Conservation (phyloP, 768 basidiomycete genomes). For the Floccularia luteovirens region DNA sequence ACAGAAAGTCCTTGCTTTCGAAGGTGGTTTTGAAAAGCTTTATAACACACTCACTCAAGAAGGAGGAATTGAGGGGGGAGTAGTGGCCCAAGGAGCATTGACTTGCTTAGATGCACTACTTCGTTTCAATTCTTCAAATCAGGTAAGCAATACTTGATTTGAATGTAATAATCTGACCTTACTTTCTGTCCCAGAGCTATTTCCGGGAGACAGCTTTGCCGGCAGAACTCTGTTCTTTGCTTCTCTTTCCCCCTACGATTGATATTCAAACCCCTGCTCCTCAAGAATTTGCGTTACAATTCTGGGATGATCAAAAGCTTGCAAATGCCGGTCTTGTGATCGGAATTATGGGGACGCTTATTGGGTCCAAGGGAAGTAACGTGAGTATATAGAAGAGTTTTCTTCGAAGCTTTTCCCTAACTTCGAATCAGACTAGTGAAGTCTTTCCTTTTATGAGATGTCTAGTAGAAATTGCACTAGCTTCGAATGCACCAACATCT, state of each 20-base stretch:
- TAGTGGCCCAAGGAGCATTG: slow-evolving; percentile 81
- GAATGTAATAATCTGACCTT: slow-evolving; percentile 8
- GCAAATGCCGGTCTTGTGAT: slow-evolving; percentile 74
- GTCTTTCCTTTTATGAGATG: slow-evolving; percentile 58
- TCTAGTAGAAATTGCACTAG: slow-evolving; percentile 80
- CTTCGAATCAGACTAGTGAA: slow-evolving; percentile 44
- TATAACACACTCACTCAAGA: slow-evolving; percentile 84
- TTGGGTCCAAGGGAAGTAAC: slow-evolving; percentile 60
- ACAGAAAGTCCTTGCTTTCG: slow-evolving; percentile 94
- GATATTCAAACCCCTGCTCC: slow-evolving; percentile 52
- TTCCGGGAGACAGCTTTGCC: slow-evolving; percentile 85
- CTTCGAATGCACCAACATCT: slow-evolving; percentile 87
- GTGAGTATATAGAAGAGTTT: slow-evolving; percentile 37
- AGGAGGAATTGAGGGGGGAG: slow-evolving; percentile 88
- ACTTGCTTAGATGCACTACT: slow-evolving; percentile 80
- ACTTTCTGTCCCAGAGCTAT: slow-evolving; percentile 62
- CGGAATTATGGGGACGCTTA: slow-evolving; percentile 79
- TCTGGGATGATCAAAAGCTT: slow-evolving; percentile 93
- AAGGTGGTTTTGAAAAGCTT: slow-evolving; percentile 93
- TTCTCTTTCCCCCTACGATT: slow-evolving; percentile 63
- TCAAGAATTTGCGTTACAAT: slow-evolving; percentile 91
- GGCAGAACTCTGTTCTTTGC: slow-evolving; percentile 55
- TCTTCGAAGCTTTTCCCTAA: neutral
- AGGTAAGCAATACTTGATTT: slow-evolving; percentile 39
- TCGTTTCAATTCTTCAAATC: slow-evolving; percentile 91